phyloP scores from a whole-genome alignment of 148 eudicot species.

The Chenopodium formosanum region DNA sequence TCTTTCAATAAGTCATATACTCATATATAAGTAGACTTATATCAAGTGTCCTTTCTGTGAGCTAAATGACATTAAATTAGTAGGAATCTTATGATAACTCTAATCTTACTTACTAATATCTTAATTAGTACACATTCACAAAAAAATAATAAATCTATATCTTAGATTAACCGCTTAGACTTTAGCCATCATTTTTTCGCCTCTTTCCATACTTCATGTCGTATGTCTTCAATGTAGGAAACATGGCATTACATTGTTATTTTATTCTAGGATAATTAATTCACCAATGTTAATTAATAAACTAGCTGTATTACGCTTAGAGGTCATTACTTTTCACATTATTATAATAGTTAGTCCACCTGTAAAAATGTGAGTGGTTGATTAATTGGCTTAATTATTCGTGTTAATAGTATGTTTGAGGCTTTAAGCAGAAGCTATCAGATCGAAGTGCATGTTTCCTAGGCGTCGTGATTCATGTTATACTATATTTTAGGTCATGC shows the following conservation, averaged over 20 bases:
- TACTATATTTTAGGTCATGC: constrained; percentile 13
- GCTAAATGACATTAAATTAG: neutral
- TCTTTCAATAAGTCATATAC: neutral
- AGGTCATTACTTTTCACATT: neutral
- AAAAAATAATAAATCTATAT: too few relatives aligned
- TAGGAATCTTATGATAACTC: too few relatives aligned
- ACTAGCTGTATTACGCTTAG: neutral
- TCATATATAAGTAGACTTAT: neutral
- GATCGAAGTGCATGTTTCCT: constrained; percentile 26
- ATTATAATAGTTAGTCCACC: neutral
- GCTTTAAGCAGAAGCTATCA: neutral
- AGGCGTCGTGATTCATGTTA: constrained; percentile 22
- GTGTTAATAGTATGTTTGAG: neutral
- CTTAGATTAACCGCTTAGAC: neutral
- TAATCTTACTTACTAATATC: neutral
- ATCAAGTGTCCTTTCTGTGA: neutral
- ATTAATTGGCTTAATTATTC: neutral
- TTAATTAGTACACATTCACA: neutral
- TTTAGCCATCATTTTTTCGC: neutral
- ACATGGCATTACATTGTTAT: neutral
- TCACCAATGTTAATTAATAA: neutral
- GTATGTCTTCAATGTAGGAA: constrained; percentile 1
- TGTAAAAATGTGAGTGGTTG: neutral
- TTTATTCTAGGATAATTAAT: too few relatives aligned
- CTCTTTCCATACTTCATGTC: constrained; percentile 2